Evolutionary conservation across 345 rosid genomes (phyloP), one percentile per base, ranked within the genome.

Genomic region (Gossypium australe): DNA sequence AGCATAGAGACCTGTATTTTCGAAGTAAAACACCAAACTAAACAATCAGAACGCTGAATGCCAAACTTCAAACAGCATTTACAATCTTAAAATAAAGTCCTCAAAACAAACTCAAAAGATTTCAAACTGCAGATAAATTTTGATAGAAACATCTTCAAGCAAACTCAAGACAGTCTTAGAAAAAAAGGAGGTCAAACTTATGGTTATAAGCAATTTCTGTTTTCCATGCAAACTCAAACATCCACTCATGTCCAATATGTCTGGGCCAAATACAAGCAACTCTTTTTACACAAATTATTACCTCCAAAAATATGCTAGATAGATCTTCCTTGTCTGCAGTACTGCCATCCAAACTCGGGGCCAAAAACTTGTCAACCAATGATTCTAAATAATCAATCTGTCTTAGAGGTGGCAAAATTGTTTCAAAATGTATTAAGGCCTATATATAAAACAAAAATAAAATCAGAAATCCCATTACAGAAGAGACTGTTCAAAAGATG

Each of bases 301-400:
- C 98, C 97, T 95, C 98, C 78, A 93, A 78, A 85, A 85, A 93
- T 75, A 93, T 88, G 77, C 87, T 80, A 20, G 97, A 91, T 22
- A 95, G 77, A 75, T 95, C 98, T 82, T 95, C 99, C 78, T 89
- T 90, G 78, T 95, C 99, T 24, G 85, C 73, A 38, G 82, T 66
- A 84, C 82, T 89, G 80, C 68, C 80, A 70, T 93, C 93, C 13
- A 86, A 72, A 80, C 71, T 88, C 49, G 92, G 86, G 20, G 64
- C 53, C 51, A 95, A 78, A 75, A 93, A 85, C 82, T 87, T 95
- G 16, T 90, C 92, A 13, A 95, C 90, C 81, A 89, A 79, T 9
- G 90, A 80, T 60, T 86, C 97, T 62, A 95, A 79, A 80, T 85
- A 89, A 77, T 89, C 91, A 77, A 89, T 87, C 81, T 85, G 85